Evolutionary conservation across 495 filamentous ascomycete genomes (phyloP).

Genomic region (Podospora pseudopauciseta): DNA sequence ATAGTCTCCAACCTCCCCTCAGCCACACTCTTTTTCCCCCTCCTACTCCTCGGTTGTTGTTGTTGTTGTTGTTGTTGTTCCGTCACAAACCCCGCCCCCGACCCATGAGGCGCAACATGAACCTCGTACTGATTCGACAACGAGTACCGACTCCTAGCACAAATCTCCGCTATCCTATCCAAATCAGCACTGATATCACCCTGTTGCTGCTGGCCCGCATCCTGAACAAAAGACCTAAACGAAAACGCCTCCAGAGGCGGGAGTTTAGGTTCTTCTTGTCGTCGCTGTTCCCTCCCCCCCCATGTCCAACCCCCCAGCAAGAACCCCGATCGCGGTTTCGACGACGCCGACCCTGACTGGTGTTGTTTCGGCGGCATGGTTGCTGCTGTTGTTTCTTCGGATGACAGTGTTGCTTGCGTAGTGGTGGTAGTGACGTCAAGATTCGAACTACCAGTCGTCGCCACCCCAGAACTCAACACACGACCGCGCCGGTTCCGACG

Average conservation of each 20-base stretch:
- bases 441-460: constrained; percentile 11
- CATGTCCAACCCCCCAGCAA: too few relatives aligned
- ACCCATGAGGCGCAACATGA: constrained; percentile 54
- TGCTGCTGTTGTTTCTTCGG: too few relatives aligned
- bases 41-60: constrained; percentile 19
- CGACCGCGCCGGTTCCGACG: constrained; percentile 19
- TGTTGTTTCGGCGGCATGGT: too few relatives aligned
- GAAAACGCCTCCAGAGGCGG: constrained; percentile 56
- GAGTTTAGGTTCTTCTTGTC: constrained; percentile 33
- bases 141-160: constrained; percentile 52
- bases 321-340: too few relatives aligned
- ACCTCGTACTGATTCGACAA: constrained; percentile 58
- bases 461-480: constrained; percentile 15
- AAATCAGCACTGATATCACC: constrained; percentile 45
- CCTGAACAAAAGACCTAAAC: constrained; percentile 51
- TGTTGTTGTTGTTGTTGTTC: constrained; percentile 10
- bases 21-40: constrained; percentile 33
- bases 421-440: constrained; percentile 3
- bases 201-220: neutral
- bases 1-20: constrained; percentile 56
- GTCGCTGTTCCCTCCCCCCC: constrained; percentile 13
- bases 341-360: too few relatives aligned
- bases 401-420: too few relatives aligned
- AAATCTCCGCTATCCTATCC: constrained; percentile 58
- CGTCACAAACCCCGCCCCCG: constrained; percentile 38